Base-by-base conservation (phyloP, 108 stramenopile species). In the Parmales sp. region DNA sequence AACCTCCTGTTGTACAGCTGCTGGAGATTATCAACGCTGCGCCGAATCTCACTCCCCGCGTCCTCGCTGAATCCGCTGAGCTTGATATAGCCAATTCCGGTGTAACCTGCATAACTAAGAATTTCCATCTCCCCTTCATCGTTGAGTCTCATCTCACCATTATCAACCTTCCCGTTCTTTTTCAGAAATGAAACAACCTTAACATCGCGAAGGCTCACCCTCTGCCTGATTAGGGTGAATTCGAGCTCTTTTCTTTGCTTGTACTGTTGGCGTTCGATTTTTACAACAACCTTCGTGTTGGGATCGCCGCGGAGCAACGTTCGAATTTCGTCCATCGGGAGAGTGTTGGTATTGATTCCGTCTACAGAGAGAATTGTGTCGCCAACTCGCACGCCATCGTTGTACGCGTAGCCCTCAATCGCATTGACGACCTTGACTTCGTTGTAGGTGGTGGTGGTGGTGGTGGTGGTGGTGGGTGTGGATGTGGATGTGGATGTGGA, bases 21-120 rank as follows among this genome's bases (percentile, higher is more conserved):
- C 67, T 92, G 89, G 45, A 88, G 64, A 13, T 66, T 72, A 28
- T 76, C 45, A 28, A 93, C 88, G 16, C 91, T 89, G 49, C 76
- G 75, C 51, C 83, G 79, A 18, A 96, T 80, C 79, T 96, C 93
- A 9, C 68, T 65, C 49, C 89, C 93, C 13, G 93, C 88, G 66
- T 88, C 82, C 71, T 71, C 65, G n/a, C 86, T 80, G 85, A 96
- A 96, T 28, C 92, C 95, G 50, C 83, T 78, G 13, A 96, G 77
- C 65, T 89, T 84, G 70, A 96, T 85, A 70, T 96, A 96, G 28
- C 92, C 95, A 43, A 96, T 89, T 1, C 85, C 88, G n/a, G n/a
- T n/a, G n/a, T n/a, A n/a, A n/a, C n/a, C n/a, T n/a, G n/a, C n/a
- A n/a, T n/a, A n/a, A n/a, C n/a, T n/a, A n/a, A n/a, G n/a, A n/a